Conservation (phyloP, 202 grass and related monocot species). For the Setaria italica region DNA sequence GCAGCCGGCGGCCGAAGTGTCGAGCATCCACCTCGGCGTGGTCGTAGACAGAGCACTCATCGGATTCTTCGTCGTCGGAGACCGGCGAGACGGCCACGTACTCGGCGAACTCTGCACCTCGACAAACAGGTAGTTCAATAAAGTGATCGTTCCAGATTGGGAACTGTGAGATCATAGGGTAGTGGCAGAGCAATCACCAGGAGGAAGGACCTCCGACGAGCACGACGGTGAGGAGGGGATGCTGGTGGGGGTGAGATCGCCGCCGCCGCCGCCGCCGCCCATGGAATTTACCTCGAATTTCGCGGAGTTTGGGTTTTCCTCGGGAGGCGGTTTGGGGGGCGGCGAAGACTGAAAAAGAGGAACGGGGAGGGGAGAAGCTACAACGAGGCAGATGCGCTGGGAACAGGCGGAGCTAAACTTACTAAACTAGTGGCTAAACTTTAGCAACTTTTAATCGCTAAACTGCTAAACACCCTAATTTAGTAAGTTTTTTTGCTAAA, state of each 20-base stretch:
- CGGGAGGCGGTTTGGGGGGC: not conserved
- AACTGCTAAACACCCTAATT: no score
- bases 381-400: no score
- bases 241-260: conserved; percentile 25
- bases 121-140: not conserved
- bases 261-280: conserved; percentile 59
- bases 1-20: conserved; percentile 11
- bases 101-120: conserved; percentile 41
- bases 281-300: conserved; percentile 36
- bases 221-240: conserved; percentile 43
- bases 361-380: no score
- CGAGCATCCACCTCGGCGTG: conserved; percentile 25
- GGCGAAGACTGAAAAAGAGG: not conserved
- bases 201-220: conserved; percentile 31
- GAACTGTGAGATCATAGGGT: conserved; percentile 33
- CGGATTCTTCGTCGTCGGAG: conserved; percentile 25
- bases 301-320: not conserved
- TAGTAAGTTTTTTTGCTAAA: no score
- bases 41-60: conserved; percentile 37
- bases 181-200: conserved; percentile 31
- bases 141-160: conserved; percentile 17
- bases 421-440: no score
- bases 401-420: no score
- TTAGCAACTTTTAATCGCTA: no score
- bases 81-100: conserved; percentile 32